These are phyloP conservation scores for Amanita fuliginea DNA, from an alignment of 768 basidiomycete genomes.

Conservation along the genomic window DNA sequence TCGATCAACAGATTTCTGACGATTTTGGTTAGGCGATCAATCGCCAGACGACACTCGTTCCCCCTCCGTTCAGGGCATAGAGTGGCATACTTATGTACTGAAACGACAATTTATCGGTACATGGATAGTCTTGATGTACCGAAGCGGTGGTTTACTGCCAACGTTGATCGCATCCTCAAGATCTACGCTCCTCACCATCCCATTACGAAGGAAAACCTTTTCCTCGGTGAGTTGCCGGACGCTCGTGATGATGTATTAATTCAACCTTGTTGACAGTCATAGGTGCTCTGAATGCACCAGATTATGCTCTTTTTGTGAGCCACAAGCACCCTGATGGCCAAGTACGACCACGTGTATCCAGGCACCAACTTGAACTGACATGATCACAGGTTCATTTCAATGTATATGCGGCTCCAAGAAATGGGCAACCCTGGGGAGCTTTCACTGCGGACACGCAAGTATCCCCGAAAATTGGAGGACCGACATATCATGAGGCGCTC, in stretches of 20 bases:
- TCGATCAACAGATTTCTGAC: not conserved
- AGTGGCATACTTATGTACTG: slow-evolving; percentile 43
- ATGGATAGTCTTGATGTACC: slow-evolving; percentile 41
- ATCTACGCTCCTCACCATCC: slow-evolving; percentile 26
- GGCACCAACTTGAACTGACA: not conserved
- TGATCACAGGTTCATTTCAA: slow-evolving; percentile 36
- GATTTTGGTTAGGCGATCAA: slow-evolving; percentile 23
- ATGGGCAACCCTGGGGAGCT: slow-evolving; percentile 45
- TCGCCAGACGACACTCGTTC: slow-evolving; percentile 37
- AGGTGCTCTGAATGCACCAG: slow-evolving; percentile 48
- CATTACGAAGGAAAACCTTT: slow-evolving; percentile 36
- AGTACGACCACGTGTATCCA: slow-evolving; percentile 15
- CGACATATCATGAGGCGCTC: slow-evolving; percentile 21
- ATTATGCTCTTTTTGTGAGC: slow-evolving; percentile 69
- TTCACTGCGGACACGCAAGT: slow-evolving; percentile 32
- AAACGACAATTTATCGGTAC: slow-evolving; percentile 46
- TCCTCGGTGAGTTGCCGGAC: slow-evolving; percentile 19
- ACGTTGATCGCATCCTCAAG: slow-evolving; percentile 41
- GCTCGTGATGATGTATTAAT: not conserved
- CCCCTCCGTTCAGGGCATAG: slow-evolving; percentile 44
- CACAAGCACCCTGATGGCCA: slow-evolving; percentile 56
- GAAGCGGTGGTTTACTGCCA: slow-evolving; percentile 47
- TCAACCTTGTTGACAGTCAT: slow-evolving; percentile 21
- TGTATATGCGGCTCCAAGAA: slow-evolving; percentile 30
- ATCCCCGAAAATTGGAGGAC: slow-evolving; percentile 22